Base-by-base conservation (phyloP, 495 filamentous ascomycete species). In the Massariosphaeria phaeospora region DNA sequence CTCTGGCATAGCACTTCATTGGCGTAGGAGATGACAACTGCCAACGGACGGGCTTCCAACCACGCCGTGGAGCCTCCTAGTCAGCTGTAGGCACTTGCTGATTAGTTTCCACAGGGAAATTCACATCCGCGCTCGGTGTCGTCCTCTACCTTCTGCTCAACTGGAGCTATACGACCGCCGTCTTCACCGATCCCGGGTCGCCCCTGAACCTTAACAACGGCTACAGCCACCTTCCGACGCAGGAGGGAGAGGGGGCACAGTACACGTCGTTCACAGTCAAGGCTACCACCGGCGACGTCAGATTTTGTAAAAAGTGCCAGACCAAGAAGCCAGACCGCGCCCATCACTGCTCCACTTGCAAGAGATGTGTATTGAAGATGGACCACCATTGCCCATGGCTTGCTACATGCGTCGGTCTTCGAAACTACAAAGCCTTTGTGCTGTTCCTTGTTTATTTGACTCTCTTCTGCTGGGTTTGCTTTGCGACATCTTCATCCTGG, bases 301-400 rank as follows among this genome's bases (percentile, higher is more conserved):
- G 93, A 29, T 97, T 84, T 73, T 98, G 93, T 76, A 97, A 97
- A 74, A 98, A 98, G 72, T 98, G 93, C 70, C 84, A 91, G 70
- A 82, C 81, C 26, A 80, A 82, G 45, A 98, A 98, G 72, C 93
- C 93, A 35, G 94, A 97, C 71, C 91, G 93, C 25, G 82, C 94
- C 29, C 93, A 98, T 67, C 93, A 98, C 75, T 98, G 93, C 76
- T 91, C 86, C 11, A 88, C 88, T 12, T 98, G 93, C 70, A 81
- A 83, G 50, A 83, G 84, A 56, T 98, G 93, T 68, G 91, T 98
- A 10, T 75, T 97, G 66, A 97, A 97, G 72, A 98, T 98, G 93
- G 93, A 98, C 69, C 93, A 98, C 69, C 93, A 98, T 72, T 98
- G 93, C 64, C 93, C 93, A 5, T 98, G 93, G 93, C 77, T 97